phyloP scores from a whole-genome alignment of 2,329 filamentous ascomycete genomes.

The Ambrosiella beaveri region DNA sequence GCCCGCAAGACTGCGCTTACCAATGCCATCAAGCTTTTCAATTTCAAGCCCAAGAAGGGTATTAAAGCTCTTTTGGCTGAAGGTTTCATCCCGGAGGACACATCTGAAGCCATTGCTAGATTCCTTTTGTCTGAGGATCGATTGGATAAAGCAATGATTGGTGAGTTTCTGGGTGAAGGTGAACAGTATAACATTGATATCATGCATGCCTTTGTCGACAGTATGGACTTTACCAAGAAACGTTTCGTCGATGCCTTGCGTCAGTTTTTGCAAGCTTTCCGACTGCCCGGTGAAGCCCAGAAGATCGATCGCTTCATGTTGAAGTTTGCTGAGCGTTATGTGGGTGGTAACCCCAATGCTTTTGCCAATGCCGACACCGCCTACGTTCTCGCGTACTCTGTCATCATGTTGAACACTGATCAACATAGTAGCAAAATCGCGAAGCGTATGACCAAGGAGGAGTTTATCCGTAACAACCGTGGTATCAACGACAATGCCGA shows the following conservation, averaged over 20 bases:
- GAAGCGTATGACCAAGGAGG: slow-evolving; percentile 81
- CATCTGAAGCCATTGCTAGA: slow-evolving; percentile 62
- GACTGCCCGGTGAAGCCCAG: slow-evolving; percentile 85
- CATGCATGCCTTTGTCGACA: slow-evolving; percentile 95
- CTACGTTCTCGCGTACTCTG: slow-evolving; percentile 88
- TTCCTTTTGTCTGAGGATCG: slow-evolving; percentile 71
- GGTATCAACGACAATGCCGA: slow-evolving; percentile 96
- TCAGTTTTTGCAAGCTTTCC: slow-evolving; percentile 85
- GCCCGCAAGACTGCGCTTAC: slow-evolving; percentile 81
- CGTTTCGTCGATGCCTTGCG: slow-evolving; percentile 86
- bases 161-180: slow-evolving; percentile 87
- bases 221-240: slow-evolving; percentile 82
- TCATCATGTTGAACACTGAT: slow-evolving; percentile 93
- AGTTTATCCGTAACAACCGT: slow-evolving; percentile 98
- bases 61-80: slow-evolving; percentile 70
- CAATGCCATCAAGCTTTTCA: slow-evolving; percentile 82
- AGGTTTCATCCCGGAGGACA: slow-evolving; percentile 69
- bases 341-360: slow-evolving; percentile 85
- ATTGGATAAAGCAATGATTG: slow-evolving; percentile 79
- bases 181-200: slow-evolving; percentile 86
- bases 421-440: slow-evolving; percentile 76
- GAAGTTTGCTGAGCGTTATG: slow-evolving; percentile 94
- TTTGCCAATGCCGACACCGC: slow-evolving; percentile 97
- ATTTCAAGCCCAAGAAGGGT: slow-evolving; percentile 92
- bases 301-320: slow-evolving; percentile 99